Evolutionary conservation across 106 monocot species (phyloP), one percentile per base, ranked within the genome.

Genomic region (Dendrobium catenatum): DNA sequence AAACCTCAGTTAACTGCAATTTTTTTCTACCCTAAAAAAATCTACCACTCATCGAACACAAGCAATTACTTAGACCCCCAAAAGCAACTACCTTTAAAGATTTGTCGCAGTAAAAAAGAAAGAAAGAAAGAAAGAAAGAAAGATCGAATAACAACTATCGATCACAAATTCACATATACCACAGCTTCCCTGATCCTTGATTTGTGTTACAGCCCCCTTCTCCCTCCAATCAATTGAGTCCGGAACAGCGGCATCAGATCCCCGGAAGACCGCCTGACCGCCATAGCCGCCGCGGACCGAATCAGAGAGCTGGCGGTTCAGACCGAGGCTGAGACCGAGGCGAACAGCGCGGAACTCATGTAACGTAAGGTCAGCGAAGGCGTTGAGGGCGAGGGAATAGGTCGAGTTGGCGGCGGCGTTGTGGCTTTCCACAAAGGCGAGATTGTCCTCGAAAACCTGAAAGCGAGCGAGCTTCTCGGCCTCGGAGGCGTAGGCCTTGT

Each of bases 121-220:
- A 20, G 26, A 26, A 26, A 26, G 26, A n/a, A n/a, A 42, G 1
- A 74, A 74, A 2, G 5, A 73, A 73, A 73, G 42, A 37, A 37
- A 33, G 33, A 27, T 2, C 33, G 4, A 70, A 37, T 37, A 70
- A 70, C 2, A 37, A 70, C 27, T 11, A 33, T 70, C 0, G 27
- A 31, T 27, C n/a, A 61, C 61, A 37, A n/a, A 44, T 74, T 19
- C 20, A 74, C n/a, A 74, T 74, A 29, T 85, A 99, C 98, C 98
- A 42, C 98, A 99, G 85, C 89, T 90, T 1, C 89, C 88, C 85
- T 99, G 98, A 86, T 99, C 93, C 72, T 99, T 99, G 72, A 99
- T 89, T 0, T 76, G 29, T 24, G 98, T 99, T 18, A 99, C 98
- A 13, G 88, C 95, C 22, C 98, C 98, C 26, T 84, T 89, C 66